Evolutionary conservation across 2,329 filamentous ascomycete species (phyloP), one percentile per base, ranked within the genome.

Genomic region (Thielaviopsis musarum): DNA sequence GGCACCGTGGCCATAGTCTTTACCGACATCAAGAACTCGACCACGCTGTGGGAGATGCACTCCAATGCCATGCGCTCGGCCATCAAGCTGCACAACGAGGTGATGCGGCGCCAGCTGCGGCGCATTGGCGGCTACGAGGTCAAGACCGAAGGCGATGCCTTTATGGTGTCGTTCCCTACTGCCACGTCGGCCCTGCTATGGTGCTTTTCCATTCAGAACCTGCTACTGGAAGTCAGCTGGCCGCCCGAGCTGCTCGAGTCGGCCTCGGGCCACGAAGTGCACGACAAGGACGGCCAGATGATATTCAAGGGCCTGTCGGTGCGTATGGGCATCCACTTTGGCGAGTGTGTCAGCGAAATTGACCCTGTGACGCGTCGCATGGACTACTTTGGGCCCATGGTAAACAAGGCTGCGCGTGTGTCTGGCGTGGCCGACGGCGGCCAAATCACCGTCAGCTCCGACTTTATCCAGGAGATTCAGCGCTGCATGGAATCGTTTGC

Each of bases 371-470:
- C 93, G 1, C 86, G 91, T 61, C 89, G 93, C 63, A 98, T 98
- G 93, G 93, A 98, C 67, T 98, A 98, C 73, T 98, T 97, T 69
- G 93, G 93, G 0, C 93, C 93, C 15, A 98, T 98, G 90, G 93
- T 98, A 67, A 98, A 98, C 73, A 91, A 94, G 68, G 89, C 93
- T 0, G 87, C 93, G 17, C 87, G 93, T 73, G 95, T 98, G 64
- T 93, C 89, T 6, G 86, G 88, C 22, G 91, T 95, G 52, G 93
- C 93, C 41, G 93, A 98, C 69, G 93, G 93, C 62, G 93, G 93
- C 0, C 91, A 98, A 69, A 96, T 97, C 64, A 93, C 91, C 0
- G 93, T 97, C 1, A 96, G 91, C 0, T 90, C 90, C 1, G 93
- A 98, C 70, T 97, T 97, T 72, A 95, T 98, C 67, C 88, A 87